These are phyloP conservation scores for Arthroderma sp. DNA, from an alignment of 2,329 filamentous ascomycete genomes.

Conservation along the genomic window DNA sequence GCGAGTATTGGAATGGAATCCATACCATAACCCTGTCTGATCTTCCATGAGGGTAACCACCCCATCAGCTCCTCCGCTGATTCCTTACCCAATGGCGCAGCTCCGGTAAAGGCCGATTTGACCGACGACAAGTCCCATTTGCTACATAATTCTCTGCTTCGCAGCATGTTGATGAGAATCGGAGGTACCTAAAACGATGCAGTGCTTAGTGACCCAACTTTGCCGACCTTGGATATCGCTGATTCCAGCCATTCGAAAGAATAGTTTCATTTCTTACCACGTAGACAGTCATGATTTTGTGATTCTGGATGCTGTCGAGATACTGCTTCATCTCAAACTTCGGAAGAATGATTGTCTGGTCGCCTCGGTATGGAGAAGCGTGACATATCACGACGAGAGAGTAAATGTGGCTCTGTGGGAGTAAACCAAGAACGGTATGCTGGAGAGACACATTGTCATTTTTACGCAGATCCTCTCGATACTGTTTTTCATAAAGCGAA, in stretches of 20 bases:
- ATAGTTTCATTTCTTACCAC: conserved; percentile 37
- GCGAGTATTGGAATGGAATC: neutral
- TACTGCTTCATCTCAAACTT: conserved; percentile 62
- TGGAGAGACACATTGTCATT: conserved; percentile 36
- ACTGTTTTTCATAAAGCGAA: conserved; percentile 35
- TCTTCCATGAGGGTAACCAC: conserved; percentile 49
- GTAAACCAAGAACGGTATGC: conserved; percentile 51
- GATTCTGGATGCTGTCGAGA: conserved; percentile 51
- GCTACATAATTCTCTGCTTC: conserved; percentile 45
- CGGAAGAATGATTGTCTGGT: conserved; percentile 55
- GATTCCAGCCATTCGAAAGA: neutral
- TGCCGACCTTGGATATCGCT: no score
- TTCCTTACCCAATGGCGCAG: conserved; percentile 63
- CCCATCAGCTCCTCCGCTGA: conserved; percentile 51
- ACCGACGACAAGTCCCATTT: conserved; percentile 63
- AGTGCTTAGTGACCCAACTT: neutral
- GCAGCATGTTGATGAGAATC: conserved; percentile 64
- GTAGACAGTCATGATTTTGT: conserved; percentile 54
- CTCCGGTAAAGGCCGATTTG: conserved; percentile 54
- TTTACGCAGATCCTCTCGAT: conserved; percentile 14
- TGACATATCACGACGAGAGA: conserved; percentile 59
- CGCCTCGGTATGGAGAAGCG: conserved; percentile 53
- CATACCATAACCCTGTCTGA: conserved; percentile 60
- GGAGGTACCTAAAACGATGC: conserved; percentile 50
- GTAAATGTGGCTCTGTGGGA: conserved; percentile 76